Base-by-base conservation (phyloP, 306 rosid genomes). In the Cercis canadensis region DNA sequence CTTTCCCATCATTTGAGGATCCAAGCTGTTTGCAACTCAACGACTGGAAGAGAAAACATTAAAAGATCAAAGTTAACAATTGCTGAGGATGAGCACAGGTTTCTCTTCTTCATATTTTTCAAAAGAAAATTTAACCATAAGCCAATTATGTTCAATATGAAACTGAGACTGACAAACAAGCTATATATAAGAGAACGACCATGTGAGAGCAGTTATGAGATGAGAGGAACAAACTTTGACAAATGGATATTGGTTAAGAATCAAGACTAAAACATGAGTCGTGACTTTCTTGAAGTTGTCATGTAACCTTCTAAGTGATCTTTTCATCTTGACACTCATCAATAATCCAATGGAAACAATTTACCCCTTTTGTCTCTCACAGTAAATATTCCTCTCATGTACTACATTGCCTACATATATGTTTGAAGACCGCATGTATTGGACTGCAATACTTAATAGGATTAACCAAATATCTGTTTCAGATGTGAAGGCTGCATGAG, bases 11-110 rank as follows among this genome's bases (percentile, higher is more conserved):
- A 76, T 75, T 64, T 62, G 80, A 70, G 64, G 96, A 77, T 74
- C 69, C 75, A 72, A 50, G 73, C 10, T 73, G 80, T 65, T 82
- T 73, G 70, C 64, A 51, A 75, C 79, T 83, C 87, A 78, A 65
- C 56, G 87, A 75, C 95, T 84, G 86, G 18, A 80, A 75, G 56
- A 72, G 9, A 80, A 57, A 5, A 37, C 43, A 37, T 37, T 8
- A 37, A 10, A 9, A 54, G 54, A 41, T 41, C 10, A 36, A 72
- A 70, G 59, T 45, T n/a, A n/a, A n/a, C n/a, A n/a, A n/a, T n/a
- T n/a, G n/a, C 29, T 24, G 29, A 24, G 29, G 29, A 24, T 24
- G 3, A 24, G 29, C 29, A 24, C 29, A 24, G 3, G 29, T 24
- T 24, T 24, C n/a, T n/a, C n/a, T 24, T 24, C 29, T 24, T 24